A percentile compares a stretch with the other conserved stretches of the same genome.
Evolutionary conservation across 1,284 basidiomycete species (phyloP).

Genomic region (Ceratobasidium theobromae): DNA sequence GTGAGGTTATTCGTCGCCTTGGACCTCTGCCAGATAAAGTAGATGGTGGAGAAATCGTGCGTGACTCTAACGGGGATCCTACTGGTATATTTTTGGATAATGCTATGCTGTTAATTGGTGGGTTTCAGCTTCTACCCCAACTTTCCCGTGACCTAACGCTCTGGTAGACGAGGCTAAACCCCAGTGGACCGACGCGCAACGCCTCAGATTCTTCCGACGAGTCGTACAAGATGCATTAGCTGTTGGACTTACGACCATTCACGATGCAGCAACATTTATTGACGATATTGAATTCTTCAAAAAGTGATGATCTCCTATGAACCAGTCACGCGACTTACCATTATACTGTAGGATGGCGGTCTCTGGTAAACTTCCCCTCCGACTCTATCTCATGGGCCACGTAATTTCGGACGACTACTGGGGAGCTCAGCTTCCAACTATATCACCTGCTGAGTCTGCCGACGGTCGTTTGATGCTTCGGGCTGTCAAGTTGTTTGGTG

Average conservation of each 20-base stretch:
- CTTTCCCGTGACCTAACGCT: constrained; percentile 29
- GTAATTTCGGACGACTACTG: constrained; percentile 62
- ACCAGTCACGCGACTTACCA: constrained; percentile 11
- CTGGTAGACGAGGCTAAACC: constrained; percentile 51
- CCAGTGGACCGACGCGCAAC: constrained; percentile 58
- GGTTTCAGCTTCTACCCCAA: neutral
- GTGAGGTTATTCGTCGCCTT: constrained; percentile 57
- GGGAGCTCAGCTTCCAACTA: constrained; percentile 53
- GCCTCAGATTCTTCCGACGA: constrained; percentile 61
- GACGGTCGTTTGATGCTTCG: constrained; percentile 67
- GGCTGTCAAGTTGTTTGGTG: constrained; percentile 80
- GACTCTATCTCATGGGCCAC: constrained; percentile 76
- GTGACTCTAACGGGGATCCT: constrained; percentile 62
- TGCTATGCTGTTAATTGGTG: constrained; percentile 63
- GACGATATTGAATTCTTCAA: constrained; percentile 65
- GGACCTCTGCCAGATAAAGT: constrained; percentile 56
- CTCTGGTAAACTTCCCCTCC: constrained; percentile 44
- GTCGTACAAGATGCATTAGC: constrained; percentile 68
- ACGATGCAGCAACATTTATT: constrained; percentile 68
- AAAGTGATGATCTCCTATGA: constrained; percentile 48
- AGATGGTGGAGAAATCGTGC: constrained; percentile 75
- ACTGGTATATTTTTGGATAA: constrained; percentile 76
- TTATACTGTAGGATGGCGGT: constrained; percentile 10
- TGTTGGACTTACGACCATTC: constrained; percentile 78
- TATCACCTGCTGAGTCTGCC: constrained; percentile 51